Conservation (phyloP, 2,329 filamentous ascomycete species). For the Penicillium sp. region DNA sequence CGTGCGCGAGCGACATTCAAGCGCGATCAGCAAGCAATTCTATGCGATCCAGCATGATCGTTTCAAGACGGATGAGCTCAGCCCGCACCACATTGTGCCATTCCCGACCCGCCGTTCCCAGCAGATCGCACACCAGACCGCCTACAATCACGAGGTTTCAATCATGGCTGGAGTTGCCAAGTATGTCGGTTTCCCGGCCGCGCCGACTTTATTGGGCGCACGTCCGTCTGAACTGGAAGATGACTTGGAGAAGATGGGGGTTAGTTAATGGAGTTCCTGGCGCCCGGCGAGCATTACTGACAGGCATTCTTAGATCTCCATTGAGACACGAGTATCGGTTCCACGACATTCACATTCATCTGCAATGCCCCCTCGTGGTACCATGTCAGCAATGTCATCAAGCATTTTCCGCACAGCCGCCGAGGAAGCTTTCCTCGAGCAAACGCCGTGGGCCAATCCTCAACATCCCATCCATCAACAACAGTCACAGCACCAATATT, state of each 20-base stretch:
- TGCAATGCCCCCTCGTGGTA: slow-evolving; percentile 36
- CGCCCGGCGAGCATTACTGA: slow-evolving; percentile 14
- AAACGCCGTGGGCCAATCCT: slow-evolving; percentile 91
- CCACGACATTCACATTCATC: slow-evolving; percentile 39
- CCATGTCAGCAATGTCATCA: slow-evolving; percentile 44
- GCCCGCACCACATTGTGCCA: slow-evolving; percentile 80
- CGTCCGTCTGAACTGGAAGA: slow-evolving; percentile 77
- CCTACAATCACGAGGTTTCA: slow-evolving; percentile 95
- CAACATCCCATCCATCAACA: slow-evolving; percentile 73
- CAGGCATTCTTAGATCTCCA: slow-evolving; percentile 33
- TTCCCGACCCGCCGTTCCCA: slow-evolving; percentile 79
- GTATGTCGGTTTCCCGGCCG: slow-evolving; percentile 93
- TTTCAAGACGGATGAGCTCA: slow-evolving; percentile 75
- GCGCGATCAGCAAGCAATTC: slow-evolving; percentile 84
- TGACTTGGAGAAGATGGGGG: slow-evolving; percentile 87
- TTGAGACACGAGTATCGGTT: slow-evolving; percentile 35
- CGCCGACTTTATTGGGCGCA: slow-evolving; percentile 79
- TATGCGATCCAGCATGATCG: slow-evolving; percentile 92
- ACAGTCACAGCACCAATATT: slow-evolving; percentile 54
- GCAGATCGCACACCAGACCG: slow-evolving; percentile 81
- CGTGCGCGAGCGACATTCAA: slow-evolving; percentile 77
- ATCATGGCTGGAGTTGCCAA: slow-evolving; percentile 89
- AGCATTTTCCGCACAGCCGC: slow-evolving; percentile 58
- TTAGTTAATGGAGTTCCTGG: slow-evolving; percentile 57
- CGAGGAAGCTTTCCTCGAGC: slow-evolving; percentile 85